Conservation (phyloP, 2,329 filamentous ascomycete genomes). For the Xylaria sp. region DNA sequence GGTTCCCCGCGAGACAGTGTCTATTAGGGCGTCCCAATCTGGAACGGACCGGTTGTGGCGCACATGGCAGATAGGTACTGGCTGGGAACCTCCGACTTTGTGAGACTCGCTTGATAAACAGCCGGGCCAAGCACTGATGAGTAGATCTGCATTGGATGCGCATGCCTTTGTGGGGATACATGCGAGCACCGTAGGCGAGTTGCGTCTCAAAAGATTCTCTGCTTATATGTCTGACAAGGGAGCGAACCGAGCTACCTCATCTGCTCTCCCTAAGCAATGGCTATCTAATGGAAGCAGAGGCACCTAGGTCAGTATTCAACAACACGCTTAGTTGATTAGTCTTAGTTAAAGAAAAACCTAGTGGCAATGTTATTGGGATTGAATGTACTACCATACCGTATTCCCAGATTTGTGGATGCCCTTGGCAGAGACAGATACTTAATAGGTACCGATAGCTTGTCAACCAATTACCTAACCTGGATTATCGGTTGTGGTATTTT, state of each 20-base stretch:
- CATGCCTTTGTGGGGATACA: neutral
- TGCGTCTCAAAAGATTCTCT: constrained; percentile 7
- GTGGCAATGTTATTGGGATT: no score
- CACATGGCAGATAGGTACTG: constrained; percentile 8
- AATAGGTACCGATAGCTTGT: neutral
- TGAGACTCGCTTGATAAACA: constrained; percentile 20
- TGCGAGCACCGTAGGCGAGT: constrained; percentile 11
- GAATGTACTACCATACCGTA: no score
- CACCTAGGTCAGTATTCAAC: neutral
- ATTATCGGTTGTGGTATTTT: neutral
- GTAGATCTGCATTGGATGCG: constrained; percentile 5
- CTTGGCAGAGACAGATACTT: neutral
- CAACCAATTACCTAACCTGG: no score
- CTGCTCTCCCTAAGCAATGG: neutral
- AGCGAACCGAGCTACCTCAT: constrained; percentile 8
- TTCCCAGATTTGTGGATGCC: no score
- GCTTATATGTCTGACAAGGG: constrained; percentile 19
- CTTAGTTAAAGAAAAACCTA: neutral
- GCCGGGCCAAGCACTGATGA: constrained; percentile 3
- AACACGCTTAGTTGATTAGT: neutral
- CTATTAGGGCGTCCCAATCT: constrained; percentile 3
- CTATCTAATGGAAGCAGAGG: neutral
- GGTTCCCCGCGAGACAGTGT: constrained; percentile 13
- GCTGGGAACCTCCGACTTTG: constrained; percentile 4
- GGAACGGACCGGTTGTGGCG: constrained; percentile 29